These are phyloP conservation scores for Botryotinia calthae DNA, from an alignment of 2,329 filamentous ascomycete species.

Conservation along the genomic window DNA sequence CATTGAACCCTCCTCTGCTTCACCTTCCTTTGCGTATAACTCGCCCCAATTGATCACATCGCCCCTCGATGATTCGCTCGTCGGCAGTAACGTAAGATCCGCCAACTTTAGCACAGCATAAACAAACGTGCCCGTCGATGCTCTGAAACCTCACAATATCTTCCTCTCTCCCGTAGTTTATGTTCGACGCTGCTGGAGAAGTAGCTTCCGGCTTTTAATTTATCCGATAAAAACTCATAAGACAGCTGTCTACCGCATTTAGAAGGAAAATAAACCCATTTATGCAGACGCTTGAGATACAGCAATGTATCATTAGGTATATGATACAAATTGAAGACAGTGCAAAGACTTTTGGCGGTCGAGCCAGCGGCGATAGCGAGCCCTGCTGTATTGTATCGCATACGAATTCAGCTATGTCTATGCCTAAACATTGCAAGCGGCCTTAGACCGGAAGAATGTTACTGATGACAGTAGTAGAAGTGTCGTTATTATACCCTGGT, in stretches of 20 bases:
- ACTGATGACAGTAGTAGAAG: neutral
- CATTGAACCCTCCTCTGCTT: neutral
- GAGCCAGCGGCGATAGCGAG: neutral
- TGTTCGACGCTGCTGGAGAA: neutral
- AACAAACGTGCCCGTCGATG: neutral
- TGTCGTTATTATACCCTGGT: neutral
- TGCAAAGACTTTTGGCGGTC: neutral
- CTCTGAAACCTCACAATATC: neutral
- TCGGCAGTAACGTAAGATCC: rapidly evolving
- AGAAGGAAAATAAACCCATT: rapidly evolving
- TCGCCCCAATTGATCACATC: neutral
- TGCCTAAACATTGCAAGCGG: neutral
- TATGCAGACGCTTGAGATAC: neutral
- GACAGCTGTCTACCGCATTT: neutral
- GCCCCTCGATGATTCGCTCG: neutral
- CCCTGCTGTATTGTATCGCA: neutral
- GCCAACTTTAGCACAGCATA: neutral
- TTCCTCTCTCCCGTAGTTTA: neutral
- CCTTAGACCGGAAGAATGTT: neutral
- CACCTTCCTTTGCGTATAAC: too few species aligned
- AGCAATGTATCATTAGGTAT: neutral
- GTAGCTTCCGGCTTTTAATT: rapidly evolving
- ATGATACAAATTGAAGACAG: neutral
- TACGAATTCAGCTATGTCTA: neutral
- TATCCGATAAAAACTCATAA: neutral